These are phyloP conservation scores for Ophiostoma himal-ulmi DNA, from an alignment of 2,329 filamentous ascomycete genomes.

Conservation along the genomic window DNA sequence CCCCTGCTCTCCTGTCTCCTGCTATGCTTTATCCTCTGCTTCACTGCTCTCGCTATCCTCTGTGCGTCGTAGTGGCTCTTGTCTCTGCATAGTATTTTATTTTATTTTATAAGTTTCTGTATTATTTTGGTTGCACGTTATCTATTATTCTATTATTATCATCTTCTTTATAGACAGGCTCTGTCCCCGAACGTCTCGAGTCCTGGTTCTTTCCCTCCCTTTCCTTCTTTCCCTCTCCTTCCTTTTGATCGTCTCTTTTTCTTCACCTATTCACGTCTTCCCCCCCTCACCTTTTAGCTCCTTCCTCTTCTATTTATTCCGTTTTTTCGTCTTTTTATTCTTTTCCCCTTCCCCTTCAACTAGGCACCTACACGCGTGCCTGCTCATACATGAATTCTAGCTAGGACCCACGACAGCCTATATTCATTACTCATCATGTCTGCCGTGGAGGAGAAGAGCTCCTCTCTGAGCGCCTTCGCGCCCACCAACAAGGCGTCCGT, in stretches of 20 bases:
- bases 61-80: slow-evolving; percentile 13
- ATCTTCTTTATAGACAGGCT: slow-evolving; percentile 14
- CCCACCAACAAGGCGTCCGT: background rate
- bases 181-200: slow-evolving; percentile 14
- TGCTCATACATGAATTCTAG: background rate
- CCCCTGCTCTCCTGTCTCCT: background rate
- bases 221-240: background rate
- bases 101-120: background rate
- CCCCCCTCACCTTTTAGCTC: background rate
- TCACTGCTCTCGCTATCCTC: slow-evolving; percentile 8
- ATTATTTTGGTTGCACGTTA: background rate
- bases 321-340: background rate
- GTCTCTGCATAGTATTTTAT: background rate
- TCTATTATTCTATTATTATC: slow-evolving; percentile 13
- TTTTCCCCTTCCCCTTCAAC: slow-evolving; percentile 3
- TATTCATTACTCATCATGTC: slow-evolving; percentile 3
- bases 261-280: background rate
- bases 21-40: slow-evolving; percentile 7
- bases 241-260: background rate
- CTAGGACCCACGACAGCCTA: background rate
- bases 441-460: slow-evolving; percentile 11
- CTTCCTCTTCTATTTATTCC: background rate
- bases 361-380: background rate
- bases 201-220: slow-evolving; percentile 4
- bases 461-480: background rate